Conservation (phyloP, 2,329 filamentous ascomycete species). For the Penicillium aurantiogriseum region DNA sequence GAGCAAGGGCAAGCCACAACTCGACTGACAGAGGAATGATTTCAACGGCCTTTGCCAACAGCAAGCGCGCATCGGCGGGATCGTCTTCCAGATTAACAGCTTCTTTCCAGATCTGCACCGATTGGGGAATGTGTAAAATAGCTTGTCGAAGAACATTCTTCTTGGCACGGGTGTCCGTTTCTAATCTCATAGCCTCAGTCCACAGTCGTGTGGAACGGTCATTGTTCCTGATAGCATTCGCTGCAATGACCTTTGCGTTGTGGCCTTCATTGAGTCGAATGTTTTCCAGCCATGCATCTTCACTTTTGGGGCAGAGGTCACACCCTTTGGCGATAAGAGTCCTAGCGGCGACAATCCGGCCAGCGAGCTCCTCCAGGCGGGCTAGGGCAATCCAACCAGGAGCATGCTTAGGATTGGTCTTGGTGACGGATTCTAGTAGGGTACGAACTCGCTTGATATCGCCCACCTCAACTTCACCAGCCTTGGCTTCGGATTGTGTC, state of each 20-base stretch:
- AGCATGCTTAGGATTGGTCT: constrained; percentile 91
- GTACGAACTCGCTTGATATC: constrained; percentile 93
- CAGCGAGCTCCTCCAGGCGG: constrained; percentile 86
- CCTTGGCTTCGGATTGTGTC: constrained; percentile 74
- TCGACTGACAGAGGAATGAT: constrained; percentile 92
- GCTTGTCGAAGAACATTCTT: constrained; percentile 92
- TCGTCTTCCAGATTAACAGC: constrained; percentile 94
- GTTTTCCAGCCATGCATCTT: constrained; percentile 94
- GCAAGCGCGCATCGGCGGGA: constrained; percentile 77
- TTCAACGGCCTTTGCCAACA: constrained; percentile 92
- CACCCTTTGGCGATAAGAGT: constrained; percentile 86
- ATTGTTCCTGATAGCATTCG: constrained; percentile 89
- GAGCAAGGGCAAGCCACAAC: constrained; percentile 89
- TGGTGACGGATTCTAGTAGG: constrained; percentile 92
- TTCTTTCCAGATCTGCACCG: constrained; percentile 96
- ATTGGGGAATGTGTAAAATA: constrained; percentile 88
- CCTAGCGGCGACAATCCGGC: constrained; percentile 84
- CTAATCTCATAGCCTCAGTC: constrained; percentile 93
- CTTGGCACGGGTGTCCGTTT: constrained; percentile 77
- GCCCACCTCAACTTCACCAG: constrained; percentile 79
- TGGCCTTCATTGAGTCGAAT: constrained; percentile 88
- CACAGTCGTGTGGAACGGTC: constrained; percentile 83
- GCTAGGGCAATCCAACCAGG: constrained; percentile 96
- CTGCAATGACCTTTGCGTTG: constrained; percentile 94
- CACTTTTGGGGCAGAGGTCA: constrained; percentile 85